Conservation (phyloP, 2,329 filamentous ascomycete genomes). For the Harringtonia aguacate region DNA sequence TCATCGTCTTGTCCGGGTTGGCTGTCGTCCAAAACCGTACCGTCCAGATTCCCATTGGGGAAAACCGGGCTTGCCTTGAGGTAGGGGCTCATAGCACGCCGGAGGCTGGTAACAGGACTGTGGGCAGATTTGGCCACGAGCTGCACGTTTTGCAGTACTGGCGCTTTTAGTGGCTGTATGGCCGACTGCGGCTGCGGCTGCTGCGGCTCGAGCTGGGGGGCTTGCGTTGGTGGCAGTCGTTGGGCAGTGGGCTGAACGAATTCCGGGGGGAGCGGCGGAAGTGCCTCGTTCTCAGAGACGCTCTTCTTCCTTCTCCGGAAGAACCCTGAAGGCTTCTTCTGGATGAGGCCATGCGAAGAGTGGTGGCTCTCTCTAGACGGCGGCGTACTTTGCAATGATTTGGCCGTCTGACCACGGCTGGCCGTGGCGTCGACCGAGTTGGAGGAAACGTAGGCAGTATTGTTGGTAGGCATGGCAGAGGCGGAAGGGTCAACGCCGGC, state of each 20-base stretch:
- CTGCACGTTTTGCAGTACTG: constrained; percentile 19
- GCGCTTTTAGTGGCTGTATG: constrained; percentile 20
- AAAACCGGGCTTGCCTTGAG: constrained; percentile 30
- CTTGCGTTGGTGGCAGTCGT: constrained; percentile 5
- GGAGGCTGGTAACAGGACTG: constrained; percentile 69
- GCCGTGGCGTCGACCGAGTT: constrained; percentile 19
- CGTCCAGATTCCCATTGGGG: neutral
- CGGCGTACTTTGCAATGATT: constrained; percentile 33
- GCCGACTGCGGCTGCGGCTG: constrained; percentile 24
- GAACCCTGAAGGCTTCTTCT: constrained; percentile 91
- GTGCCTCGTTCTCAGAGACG: constrained; percentile 49
- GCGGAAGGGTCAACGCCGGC: constrained; percentile 5
- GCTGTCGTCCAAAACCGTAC: neutral
- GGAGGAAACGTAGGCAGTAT: constrained; percentile 22
- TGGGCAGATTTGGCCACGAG: constrained; percentile 25
- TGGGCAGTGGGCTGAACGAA: constrained; percentile 8
- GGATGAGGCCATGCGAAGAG: constrained; percentile 40
- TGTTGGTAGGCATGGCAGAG: constrained; percentile 9
- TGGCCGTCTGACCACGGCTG: constrained; percentile 31
- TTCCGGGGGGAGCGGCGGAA: constrained; percentile 46
- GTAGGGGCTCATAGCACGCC: constrained; percentile 81
- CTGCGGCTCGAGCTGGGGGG: constrained; percentile 8
- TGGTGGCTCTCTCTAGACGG: constrained; percentile 42
- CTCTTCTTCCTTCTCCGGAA: constrained; percentile 93
- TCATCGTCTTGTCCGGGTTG: neutral